Evolutionary conservation across 2,329 filamentous ascomycete genomes (phyloP).

Genomic region (Exophiala xenobiotica): DNA sequence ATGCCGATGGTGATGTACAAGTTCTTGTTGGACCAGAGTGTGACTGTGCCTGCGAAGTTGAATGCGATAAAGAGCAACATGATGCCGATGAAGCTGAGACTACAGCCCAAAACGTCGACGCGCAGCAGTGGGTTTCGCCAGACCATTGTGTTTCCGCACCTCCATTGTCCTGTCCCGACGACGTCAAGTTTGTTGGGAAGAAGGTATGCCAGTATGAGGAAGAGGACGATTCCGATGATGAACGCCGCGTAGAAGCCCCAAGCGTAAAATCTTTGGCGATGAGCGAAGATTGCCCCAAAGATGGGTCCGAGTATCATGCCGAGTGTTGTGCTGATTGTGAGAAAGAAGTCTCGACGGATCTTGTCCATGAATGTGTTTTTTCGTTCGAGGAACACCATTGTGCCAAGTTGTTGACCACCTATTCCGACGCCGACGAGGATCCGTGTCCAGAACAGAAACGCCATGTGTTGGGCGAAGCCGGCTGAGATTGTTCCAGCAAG

Average conservation of each 20-base stretch:
- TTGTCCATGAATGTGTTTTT: constrained; percentile 20
- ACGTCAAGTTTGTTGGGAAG: constrained; percentile 15
- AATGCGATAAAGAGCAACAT: constrained; percentile 17
- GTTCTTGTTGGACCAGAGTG: constrained; percentile 10
- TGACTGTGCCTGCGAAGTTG: constrained; percentile 17
- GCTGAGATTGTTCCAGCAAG: constrained; percentile 14
- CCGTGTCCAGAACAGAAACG: constrained; percentile 14
- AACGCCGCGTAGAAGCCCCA: constrained; percentile 19
- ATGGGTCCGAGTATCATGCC: constrained; percentile 22
- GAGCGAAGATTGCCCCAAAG: constrained; percentile 17
- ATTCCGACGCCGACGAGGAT: constrained; percentile 17
- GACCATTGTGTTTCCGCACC: not conserved
- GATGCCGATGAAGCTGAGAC: constrained; percentile 20
- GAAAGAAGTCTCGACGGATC: constrained; percentile 20
- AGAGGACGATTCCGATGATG: constrained; percentile 6
- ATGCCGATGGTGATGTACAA: constrained; percentile 12
- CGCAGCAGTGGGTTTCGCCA: constrained; percentile 5
- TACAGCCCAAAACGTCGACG: constrained; percentile 12
- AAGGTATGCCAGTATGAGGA: constrained; percentile 11
- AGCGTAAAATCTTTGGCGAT: constrained; percentile 10
- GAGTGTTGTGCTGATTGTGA: constrained; percentile 15
- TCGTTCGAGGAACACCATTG: constrained; percentile 19
- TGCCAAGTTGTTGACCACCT: constrained; percentile 22
- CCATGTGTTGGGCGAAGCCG: constrained; percentile 16
- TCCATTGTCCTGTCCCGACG: constrained; percentile 5